Percentiles rank a stretch among this genome's conserved stretches.
Evolutionary conservation across 2,329 filamentous ascomycete species (phyloP).

Genomic region (Apiospora marii): DNA sequence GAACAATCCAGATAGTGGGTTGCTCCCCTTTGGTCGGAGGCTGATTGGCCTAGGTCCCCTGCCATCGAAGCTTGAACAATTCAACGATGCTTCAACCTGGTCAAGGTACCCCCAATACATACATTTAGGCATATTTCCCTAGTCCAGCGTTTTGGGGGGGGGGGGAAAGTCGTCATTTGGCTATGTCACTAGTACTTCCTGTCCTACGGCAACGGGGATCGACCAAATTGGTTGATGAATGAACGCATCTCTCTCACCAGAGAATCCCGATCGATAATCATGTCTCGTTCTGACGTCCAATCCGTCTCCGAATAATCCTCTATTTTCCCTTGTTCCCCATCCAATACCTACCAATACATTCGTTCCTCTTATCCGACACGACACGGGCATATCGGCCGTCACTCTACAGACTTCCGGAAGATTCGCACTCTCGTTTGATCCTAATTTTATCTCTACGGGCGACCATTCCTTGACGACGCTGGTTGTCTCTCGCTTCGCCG

Average conservation of each 20-base stretch:
- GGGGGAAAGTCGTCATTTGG: conserved; percentile 2
- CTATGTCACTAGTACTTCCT: conserved; percentile 5
- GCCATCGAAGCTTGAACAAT: background rate
- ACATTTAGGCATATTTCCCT: background rate
- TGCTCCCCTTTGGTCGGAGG: background rate
- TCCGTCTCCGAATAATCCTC: background rate
- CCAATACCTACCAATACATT: background rate
- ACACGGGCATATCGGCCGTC: background rate
- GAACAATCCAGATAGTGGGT: conserved; percentile 10
- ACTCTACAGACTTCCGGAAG: background rate
- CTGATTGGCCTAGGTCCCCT: background rate
- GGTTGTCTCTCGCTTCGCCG: background rate
- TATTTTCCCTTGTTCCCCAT: background rate
- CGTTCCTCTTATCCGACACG: conserved; percentile 9
- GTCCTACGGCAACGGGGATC: conserved; percentile 4
- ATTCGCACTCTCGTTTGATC: conserved; percentile 14
- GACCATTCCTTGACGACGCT: background rate
- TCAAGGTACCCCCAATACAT: background rate
- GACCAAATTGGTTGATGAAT: conserved; percentile 8
- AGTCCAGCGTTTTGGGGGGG: conserved; percentile 6
- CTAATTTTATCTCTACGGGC: background rate
- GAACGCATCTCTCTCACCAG: conserved; percentile 10
- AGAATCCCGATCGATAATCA: conserved; percentile 21
- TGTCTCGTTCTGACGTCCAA: conserved; percentile 13
- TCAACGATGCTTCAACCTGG: background rate